Evolutionary conservation across 2,329 filamentous ascomycete species (phyloP).

Genomic region (Clonostachys rosea): DNA sequence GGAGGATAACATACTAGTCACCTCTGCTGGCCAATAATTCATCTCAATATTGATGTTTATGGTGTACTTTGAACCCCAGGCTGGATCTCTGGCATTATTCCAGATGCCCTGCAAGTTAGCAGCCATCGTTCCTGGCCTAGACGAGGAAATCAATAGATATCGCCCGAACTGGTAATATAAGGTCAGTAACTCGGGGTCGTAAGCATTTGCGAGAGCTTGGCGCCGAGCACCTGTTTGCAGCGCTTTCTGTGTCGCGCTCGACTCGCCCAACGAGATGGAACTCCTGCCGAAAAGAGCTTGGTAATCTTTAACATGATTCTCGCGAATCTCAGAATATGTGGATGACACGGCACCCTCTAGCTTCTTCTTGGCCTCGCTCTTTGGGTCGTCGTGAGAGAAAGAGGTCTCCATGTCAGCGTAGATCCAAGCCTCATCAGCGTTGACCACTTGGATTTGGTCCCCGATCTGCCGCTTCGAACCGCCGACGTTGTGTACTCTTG

Average conservation of each 20-base stretch:
- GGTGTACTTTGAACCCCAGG: conserved; percentile 36
- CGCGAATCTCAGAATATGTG: too few species aligned
- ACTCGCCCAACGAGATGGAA: too few species aligned
- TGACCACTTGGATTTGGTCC: conserved; percentile 4
- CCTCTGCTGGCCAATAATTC: conserved; percentile 32
- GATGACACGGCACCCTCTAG: not conserved
- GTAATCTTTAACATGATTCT: too few species aligned
- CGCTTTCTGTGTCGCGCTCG: too few species aligned
- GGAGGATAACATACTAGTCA: too few species aligned
- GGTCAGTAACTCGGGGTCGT: not conserved
- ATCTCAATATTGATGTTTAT: conserved; percentile 37
- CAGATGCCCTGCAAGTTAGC: conserved; percentile 38
- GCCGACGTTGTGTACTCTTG: not conserved
- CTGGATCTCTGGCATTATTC: conserved; percentile 29
- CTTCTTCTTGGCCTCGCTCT: not conserved
- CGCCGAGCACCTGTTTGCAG: not conserved
- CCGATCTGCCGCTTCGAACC: not conserved
- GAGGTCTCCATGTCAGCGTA: conserved; percentile 4
- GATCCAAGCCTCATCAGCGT: conserved; percentile 6
- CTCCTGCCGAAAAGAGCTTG: too few species aligned
- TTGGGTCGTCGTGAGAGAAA: not conserved
- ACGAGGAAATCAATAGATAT: conserved; percentile 23
- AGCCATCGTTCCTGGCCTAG: conserved; percentile 22
- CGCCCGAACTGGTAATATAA: conserved; percentile 1
- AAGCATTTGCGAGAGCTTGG: not conserved